Evolutionary conservation across 805 yeast genomes (phyloP).

Genomic region (Starmerella bombicola): DNA sequence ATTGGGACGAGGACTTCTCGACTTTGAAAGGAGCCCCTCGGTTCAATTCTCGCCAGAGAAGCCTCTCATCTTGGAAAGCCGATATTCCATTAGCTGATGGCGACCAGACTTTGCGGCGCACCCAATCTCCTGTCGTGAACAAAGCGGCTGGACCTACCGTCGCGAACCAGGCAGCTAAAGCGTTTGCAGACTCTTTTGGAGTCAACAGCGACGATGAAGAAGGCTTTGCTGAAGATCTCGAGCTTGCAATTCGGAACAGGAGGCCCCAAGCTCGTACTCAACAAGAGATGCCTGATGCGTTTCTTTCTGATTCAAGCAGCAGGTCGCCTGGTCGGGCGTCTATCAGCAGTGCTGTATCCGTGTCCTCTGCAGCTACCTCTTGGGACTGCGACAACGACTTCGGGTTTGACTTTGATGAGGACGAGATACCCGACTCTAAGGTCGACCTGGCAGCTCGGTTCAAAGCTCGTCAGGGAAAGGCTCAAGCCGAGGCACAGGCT

Average conservation of each 20-base stretch:
- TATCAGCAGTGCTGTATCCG: slow-evolving; percentile 15
- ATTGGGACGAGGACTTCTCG: slow-evolving; percentile 21
- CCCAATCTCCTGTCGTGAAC: background rate
- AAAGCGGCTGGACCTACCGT: too few relatives aligned
- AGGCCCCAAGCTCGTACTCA: background rate
- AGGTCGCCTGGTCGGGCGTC: slow-evolving; percentile 19
- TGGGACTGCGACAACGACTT: slow-evolving; percentile 20
- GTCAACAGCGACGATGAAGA: slow-evolving; percentile 13
- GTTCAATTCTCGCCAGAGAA: background rate
- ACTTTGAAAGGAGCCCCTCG: slow-evolving; percentile 15
- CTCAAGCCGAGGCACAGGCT: slow-evolving; percentile 12
- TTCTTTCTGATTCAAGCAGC: slow-evolving; percentile 15
- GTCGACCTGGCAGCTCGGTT: slow-evolving; percentile 14
- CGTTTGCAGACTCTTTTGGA: slow-evolving; percentile 1
- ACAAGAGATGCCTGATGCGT: slow-evolving; percentile 13
- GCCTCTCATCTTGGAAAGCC: slow-evolving; percentile 13
- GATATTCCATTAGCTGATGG: slow-evolving; percentile 16
- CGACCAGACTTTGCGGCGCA: slow-evolving; percentile 11
- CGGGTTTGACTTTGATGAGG: slow-evolving; percentile 13
- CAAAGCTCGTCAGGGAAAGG: slow-evolving; percentile 14
- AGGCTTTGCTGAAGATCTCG: slow-evolving; percentile 19
- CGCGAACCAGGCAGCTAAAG: background rate
- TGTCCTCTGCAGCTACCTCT: slow-evolving; percentile 16
- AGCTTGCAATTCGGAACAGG: background rate
- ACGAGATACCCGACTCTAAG: background rate